Evolutionary conservation across 2,329 filamentous ascomycete species (phyloP), one percentile per base, ranked within the genome.

Genomic region (Sporothrix brasiliensis): DNA sequence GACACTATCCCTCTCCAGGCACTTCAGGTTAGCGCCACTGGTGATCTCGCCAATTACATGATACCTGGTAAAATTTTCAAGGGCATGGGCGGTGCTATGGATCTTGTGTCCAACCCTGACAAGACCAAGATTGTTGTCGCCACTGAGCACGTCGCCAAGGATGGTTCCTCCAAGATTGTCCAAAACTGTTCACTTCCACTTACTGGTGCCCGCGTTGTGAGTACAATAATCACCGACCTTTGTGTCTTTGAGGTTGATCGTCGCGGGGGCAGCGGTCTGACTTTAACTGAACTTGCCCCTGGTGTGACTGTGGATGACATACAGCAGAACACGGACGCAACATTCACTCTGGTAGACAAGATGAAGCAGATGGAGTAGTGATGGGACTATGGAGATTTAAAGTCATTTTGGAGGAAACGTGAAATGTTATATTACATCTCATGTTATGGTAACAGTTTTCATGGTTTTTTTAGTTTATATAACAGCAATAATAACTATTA

Each of bases 1-100:
- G n/a, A 60, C 16, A n/a, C 1, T 50, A 10, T 10, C 10, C 9
- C 14, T 34, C 21, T 49, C 39, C 24, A 70, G 69, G 69, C 70
- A 4, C 87, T 94, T 74, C 91, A 96, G 81, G 92, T 95, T 27
- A 90, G 88, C 74, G 91, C 91, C 0, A 84, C 86, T 2, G 92
- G 92, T 34, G 92, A 96, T 77, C 81, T 96, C 68, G 92, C 92
- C 60, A 95, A 95, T 80, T 96, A 92, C 84, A 95, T 95, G 90
- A 91, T 96, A 73, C 92, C 92, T 0, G 92, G 92, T 30, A 95
- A 94, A 80, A 89, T 93, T 80, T 68, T 70, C 54, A 95, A 95
- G 84, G 92, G 92, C 21, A 95, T 96, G 89, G 92, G 92, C 72
- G 89, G 89, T 39, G 89, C 89, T 21, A 92, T 92, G 89, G 89